Evolutionary conservation across 2,329 filamentous ascomycete species (phyloP).

Genomic region (Apiospora phragmitis): DNA sequence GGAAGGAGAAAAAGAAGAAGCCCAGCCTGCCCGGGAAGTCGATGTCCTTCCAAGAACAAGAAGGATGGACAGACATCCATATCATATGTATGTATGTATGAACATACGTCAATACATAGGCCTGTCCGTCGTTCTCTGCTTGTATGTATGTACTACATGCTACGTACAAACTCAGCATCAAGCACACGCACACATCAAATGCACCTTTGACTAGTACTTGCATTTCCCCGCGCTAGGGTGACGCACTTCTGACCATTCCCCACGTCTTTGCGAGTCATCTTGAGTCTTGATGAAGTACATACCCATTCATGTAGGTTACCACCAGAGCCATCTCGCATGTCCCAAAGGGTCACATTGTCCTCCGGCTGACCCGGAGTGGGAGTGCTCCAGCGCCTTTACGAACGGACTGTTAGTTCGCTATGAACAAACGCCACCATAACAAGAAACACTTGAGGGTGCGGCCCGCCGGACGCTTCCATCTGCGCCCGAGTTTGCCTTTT

Average conservation of each 20-base stretch:
- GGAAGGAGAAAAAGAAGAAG: not conserved
- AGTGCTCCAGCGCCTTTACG: not conserved
- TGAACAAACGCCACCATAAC: not conserved
- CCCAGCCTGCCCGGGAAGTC: not conserved
- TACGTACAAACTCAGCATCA: not conserved
- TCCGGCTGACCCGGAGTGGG: not conserved
- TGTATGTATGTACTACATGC: not conserved
- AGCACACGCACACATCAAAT: not conserved
- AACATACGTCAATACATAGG: not conserved
- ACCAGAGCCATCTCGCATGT: not conserved
- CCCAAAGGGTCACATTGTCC: not conserved
- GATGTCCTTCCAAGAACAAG: not conserved
- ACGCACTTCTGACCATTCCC: not conserved
- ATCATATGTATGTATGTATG: not conserved
- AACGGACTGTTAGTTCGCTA: not conserved
- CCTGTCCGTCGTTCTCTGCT: not conserved
- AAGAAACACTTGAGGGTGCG: not conserved
- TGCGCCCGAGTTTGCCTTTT: not conserved
- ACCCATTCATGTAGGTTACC: not conserved
- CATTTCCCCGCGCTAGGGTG: conserved; percentile 4
- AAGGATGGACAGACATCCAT: not conserved
- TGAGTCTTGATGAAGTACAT: not conserved
- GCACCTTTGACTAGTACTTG: conserved; percentile 5
- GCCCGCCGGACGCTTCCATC: not conserved
- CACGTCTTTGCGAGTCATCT: conserved; percentile 4